These are phyloP conservation scores for Prunus mongolica DNA, from an alignment of 306 rosid genomes.

Conservation along the genomic window DNA sequence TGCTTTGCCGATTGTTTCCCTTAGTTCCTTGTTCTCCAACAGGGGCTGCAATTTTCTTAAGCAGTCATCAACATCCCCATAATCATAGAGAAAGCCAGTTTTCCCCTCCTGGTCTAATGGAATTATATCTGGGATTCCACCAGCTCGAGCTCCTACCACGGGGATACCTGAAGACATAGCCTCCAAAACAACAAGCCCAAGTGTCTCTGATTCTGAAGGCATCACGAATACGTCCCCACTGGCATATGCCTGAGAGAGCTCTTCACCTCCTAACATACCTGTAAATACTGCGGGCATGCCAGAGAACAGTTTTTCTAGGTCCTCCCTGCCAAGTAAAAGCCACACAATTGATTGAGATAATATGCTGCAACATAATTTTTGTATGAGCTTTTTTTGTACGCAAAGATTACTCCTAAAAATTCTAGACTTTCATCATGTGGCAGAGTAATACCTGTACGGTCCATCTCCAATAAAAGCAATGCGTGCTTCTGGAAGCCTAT, in stretches of 20 bases:
- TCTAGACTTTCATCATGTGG: not conserved
- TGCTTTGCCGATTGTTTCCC: slow-evolving; percentile 76
- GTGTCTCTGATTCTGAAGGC: slow-evolving; percentile 99
- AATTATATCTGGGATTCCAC: slow-evolving; percentile 92
- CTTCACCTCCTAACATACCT: slow-evolving; percentile 95
- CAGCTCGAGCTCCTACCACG: slow-evolving; percentile 90
- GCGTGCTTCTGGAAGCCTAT: slow-evolving; percentile 80
- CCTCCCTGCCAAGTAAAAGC: slow-evolving; percentile 53
- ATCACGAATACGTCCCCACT: slow-evolving; percentile 88
- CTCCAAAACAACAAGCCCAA: slow-evolving; percentile 91
- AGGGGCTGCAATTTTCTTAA: slow-evolving; percentile 71
- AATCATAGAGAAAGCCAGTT: slow-evolving; percentile 68
- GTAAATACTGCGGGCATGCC: slow-evolving; percentile 96
- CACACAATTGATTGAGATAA: slow-evolving; percentile 4
- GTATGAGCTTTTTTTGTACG: not conserved
- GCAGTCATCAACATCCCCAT: slow-evolving; percentile 78
- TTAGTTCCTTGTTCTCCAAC: slow-evolving; percentile 51
- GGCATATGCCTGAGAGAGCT: slow-evolving; percentile 92
- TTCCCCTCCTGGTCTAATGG: slow-evolving; percentile 82
- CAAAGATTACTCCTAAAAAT: not conserved
- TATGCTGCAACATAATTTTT: not conserved
- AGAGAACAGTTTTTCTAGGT: slow-evolving; percentile 77
- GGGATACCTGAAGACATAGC: slow-evolving; percentile 98
- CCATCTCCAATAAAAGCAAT: slow-evolving; percentile 96
- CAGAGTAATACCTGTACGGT: slow-evolving; percentile 69